phyloP scores from a whole-genome alignment of 768 basidiomycete genomes.

The Gyrodon lividus region DNA sequence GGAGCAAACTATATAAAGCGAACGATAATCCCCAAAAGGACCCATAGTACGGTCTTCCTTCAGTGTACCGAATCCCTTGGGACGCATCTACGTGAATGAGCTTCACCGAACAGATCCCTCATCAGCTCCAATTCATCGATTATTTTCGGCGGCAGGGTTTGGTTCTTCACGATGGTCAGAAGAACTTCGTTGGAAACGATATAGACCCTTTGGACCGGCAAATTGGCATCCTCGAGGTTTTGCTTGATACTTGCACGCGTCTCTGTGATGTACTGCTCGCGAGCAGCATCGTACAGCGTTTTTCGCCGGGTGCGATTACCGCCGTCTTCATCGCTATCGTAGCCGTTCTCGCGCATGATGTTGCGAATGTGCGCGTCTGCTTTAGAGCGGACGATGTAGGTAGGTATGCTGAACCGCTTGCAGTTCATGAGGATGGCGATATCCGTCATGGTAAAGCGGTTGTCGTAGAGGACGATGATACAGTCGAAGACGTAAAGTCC shows the following conservation, averaged over 20 bases:
- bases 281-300: slow-evolving; percentile 8
- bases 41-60: too few species aligned
- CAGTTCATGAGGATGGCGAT: slow-evolving; percentile 25
- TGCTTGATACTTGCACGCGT: slow-evolving; percentile 16
- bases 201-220: slow-evolving; percentile 27
- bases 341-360: background rate
- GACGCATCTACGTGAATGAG: background rate
- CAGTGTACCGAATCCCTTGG: too few species aligned
- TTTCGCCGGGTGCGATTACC: slow-evolving; percentile 10
- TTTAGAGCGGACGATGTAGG: slow-evolving; percentile 28
- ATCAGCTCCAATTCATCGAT: slow-evolving; percentile 26
- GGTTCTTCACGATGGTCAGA: slow-evolving; percentile 15
- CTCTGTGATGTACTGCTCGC: slow-evolving; percentile 15
- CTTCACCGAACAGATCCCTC: slow-evolving; percentile 15
- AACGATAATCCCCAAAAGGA: too few species aligned
- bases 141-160: slow-evolving; percentile 11
- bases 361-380: slow-evolving; percentile 13
- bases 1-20: too few species aligned
- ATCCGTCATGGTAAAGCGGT: slow-evolving; percentile 27
- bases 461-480: slow-evolving; percentile 25
- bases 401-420: slow-evolving; percentile 22
- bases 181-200: slow-evolving; percentile 25
- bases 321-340: background rate
- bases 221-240: slow-evolving; percentile 21
- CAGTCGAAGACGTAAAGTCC: slow-evolving; percentile 29